Conservation (phyloP, 2,329 filamentous ascomycete genomes). For the Fusarium sublunatum region DNA sequence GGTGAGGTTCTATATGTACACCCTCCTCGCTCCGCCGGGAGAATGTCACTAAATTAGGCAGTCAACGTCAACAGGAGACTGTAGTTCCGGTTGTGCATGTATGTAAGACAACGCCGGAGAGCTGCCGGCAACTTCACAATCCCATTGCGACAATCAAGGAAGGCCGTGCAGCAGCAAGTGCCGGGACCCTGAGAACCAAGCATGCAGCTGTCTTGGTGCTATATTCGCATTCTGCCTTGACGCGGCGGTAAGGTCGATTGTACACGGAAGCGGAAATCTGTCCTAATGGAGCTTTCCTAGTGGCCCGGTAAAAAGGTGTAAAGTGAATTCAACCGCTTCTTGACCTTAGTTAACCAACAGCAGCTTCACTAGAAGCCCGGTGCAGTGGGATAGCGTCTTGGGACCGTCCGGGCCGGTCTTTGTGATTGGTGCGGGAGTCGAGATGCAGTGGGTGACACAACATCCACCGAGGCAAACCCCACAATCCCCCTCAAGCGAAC, state of each 20-base stretch:
- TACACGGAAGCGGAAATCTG: constrained; percentile 29
- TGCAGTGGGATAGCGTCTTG: constrained; percentile 41
- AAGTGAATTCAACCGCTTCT: constrained; percentile 35
- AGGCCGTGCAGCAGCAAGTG: constrained; percentile 24
- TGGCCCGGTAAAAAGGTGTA: constrained; percentile 33
- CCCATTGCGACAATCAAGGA: constrained; percentile 3
- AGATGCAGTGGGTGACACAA: constrained; percentile 42
- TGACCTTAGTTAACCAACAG: constrained; percentile 34
- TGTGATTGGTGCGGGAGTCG: constrained; percentile 50
- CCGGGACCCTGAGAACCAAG: constrained; percentile 14
- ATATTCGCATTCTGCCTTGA: neutral
- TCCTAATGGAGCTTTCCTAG: constrained; percentile 28
- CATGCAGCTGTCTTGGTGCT: constrained; percentile 13
- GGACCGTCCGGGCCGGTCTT: constrained; percentile 21
- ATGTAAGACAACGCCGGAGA: constrained; percentile 33
- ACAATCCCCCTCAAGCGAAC: constrained; percentile 42
- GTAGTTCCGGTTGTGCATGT: constrained; percentile 29
- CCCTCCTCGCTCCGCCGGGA: constrained; percentile 38
- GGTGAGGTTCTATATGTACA: too few species aligned
- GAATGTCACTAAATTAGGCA: constrained; percentile 34
- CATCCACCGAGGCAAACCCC: constrained; percentile 44
- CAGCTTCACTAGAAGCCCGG: constrained; percentile 35
- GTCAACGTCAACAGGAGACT: constrained; percentile 7
- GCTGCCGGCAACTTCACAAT: constrained; percentile 27
- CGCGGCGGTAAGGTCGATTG: constrained; percentile 5